Evolutionary conservation across 2,329 filamentous ascomycete species (phyloP), one percentile per base, ranked within the genome.

Genomic region (Trichophyton rubrum): DNA sequence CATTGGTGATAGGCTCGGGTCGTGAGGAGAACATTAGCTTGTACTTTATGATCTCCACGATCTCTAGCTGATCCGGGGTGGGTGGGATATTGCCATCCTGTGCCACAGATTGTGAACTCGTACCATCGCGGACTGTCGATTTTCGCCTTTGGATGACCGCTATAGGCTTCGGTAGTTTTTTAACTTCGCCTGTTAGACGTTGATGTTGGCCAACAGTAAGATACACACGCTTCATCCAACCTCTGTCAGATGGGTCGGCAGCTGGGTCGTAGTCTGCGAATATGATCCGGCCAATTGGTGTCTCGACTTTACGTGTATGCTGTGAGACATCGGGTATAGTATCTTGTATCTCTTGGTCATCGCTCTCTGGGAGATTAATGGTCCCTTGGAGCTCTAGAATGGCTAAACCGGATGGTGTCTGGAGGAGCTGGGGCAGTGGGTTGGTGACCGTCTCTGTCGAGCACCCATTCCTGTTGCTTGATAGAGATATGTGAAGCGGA

Each of bases 311-410:
- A 15, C 63, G 55, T 17, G 56, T 20, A 2, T 63, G 49, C 24
- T 60, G 56, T 41, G 61, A 56, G 56, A 62, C 8, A 59, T 66
- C 61, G 7, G 62, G 55, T 24, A 61, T 30, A 17, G 58, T 60
- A 7, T 43, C 61, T 20, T 62, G 62, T 40, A 74, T 63, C 3
- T 69, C 56, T 22, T 70, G 64, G n/a, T 70, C 66, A 1, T 75
- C 64, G 6, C 20, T 49, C 8, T 40, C 55, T 17, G 89, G 85
- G 0, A 90, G 78, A 72, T 95, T 92, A 75, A 99, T 86, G 13
- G 84, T 89, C 63, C 91, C 93, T 78, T 99, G 93, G 13, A 99
- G 83, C 75, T 97, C 93, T 61, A 99, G 79, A 53, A 99, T 80
- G 17, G 92, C 92, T 45, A 96, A 82, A 58, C 93, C 93, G 0